Base-by-base conservation (phyloP, 1,284 basidiomycete species). In the Cutaneotrichosporon cutaneum region DNA sequence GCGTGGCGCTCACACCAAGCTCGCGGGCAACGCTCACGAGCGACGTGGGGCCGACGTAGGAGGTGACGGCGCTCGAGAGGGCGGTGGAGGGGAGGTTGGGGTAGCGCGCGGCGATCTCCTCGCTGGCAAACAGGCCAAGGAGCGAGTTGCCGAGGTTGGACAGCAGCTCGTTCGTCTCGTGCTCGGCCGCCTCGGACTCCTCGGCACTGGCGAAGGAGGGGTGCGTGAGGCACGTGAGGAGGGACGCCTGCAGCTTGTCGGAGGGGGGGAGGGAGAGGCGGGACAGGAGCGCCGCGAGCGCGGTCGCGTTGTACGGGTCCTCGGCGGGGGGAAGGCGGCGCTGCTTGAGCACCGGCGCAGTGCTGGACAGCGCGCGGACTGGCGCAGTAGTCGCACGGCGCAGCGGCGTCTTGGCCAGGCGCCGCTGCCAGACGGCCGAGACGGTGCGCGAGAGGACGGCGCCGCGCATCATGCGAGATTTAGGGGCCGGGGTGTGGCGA, bases 11-110 rank as follows among this genome's bases (percentile, higher is more conserved):
- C 5, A 82, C 64, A 16, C 79, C 74, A 80, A 92, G 87, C 77
- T 94, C 91, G 61, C 87, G 84, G 24, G 90, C 94, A 53, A 99
- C 88, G 67, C 84, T 87, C 47, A 90, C 86, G 70, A 92, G 90
- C 13, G 91, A 89, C 64, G 85, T 80, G 11, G 91, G 88, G 4
- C 95, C 95, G 26, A 95, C 94, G 77, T 90, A 90, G 42, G 92
- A 90, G 47, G 90, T 92, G 55, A 96, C 86, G 10, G 91, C 93
- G 9, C 90, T 88, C 80, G 96, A 94, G 70, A 94, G 81, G 21
- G 92, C 92, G 56, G 89, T 85, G 24, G 92, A 93, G 1, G 95
- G 95, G 24, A 99, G 84, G 76, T 96, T 88, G 0, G 96, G 95
- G 78, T 90, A 98, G 52, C 87, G 83, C 9, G 88, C 83, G 62